Evolutionary conservation across 371 early-diverging fungal species (phyloP), one percentile per base, ranked within the genome.

Genomic region (Mortierella sp.): DNA sequence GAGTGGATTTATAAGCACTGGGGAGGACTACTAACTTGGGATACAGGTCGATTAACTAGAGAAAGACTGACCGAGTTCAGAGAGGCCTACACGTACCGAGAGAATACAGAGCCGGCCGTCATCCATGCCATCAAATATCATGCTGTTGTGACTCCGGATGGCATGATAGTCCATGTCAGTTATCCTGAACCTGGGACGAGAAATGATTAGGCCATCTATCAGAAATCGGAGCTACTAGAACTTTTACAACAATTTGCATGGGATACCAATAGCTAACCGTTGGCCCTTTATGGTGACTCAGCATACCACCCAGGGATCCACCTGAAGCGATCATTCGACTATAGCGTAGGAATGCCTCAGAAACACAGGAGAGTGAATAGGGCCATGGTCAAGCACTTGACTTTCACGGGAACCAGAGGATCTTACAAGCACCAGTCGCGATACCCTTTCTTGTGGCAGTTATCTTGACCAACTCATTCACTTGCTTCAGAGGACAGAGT

Each of bases 121-220:
- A 16, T 21, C 11, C 68, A 62, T 26, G 47, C 28, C 45, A 16
- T 68, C 45, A 68, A 60, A 12, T 66, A 66, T 19, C 66, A 66
- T 7, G 46, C 14, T 18, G 60, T 66, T 4, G 60, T 60, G 23
- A 26, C 66, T 18, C 60, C 66, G 15, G 66, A 66, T 47, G 60
- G 66, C 6, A 66, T 66, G 19, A 66, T 60, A 15, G 47, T 66
- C 48, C 66, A 66, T 45, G 9, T 60, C 18, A 25, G 60, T 14
- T 51, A 62, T 3, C 45, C 62, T 0, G 18, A 37, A 2, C 50
- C 25, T 43, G 62, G 68, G 6, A 57, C 47, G 15, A 21, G 23
- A 29, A 55, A 48, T 50, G 62, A 62, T 43, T 18, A 7, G 4
- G 19, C 28, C 14, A 50, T 62, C 29, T 68, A 57, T 37, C 37